A percentile compares a stretch with the other conserved stretches of the same genome.
Conservation (phyloP, 106 monocot species). For the Acanthochlamys bracteata region DNA sequence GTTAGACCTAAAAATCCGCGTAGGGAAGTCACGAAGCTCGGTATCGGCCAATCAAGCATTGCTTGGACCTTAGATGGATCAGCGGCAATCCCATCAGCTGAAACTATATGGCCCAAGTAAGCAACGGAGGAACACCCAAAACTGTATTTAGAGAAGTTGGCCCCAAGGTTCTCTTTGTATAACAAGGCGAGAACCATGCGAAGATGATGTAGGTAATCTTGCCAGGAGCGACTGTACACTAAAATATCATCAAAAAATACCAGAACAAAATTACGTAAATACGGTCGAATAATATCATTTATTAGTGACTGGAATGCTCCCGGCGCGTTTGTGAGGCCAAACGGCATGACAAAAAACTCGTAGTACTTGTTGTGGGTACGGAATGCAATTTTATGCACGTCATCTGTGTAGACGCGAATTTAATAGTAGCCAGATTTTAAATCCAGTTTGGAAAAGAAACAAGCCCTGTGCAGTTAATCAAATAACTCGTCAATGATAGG, state of each 20-base stretch:
- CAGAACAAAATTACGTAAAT: not conserved
- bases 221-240: not conserved
- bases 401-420: not conserved
- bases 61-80: not conserved
- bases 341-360: constrained; percentile 2
- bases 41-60: not conserved
- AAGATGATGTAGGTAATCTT: not conserved
- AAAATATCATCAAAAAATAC: constrained; percentile 2
- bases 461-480: constrained; percentile 4
- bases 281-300: not conserved
- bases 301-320: not conserved
- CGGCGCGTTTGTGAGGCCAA: not conserved
- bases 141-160: not conserved
- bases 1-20: not conserved
- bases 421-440: constrained; percentile 9
- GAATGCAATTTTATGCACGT: not conserved
- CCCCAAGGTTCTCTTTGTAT: not conserved
- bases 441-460: constrained; percentile 13
- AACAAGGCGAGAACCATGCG: not conserved
- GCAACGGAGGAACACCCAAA: not conserved
- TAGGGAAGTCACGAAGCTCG: not conserved
- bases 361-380: not conserved
- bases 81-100: not conserved
- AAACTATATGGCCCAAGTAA: not conserved
- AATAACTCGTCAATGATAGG: constrained; percentile 12